Percentiles rank a stretch among this genome's conserved stretches.
These are phyloP conservation scores for Saccharomyces paradoxus DNA, from an alignment of 805 yeast genomes.

Conservation along the genomic window DNA sequence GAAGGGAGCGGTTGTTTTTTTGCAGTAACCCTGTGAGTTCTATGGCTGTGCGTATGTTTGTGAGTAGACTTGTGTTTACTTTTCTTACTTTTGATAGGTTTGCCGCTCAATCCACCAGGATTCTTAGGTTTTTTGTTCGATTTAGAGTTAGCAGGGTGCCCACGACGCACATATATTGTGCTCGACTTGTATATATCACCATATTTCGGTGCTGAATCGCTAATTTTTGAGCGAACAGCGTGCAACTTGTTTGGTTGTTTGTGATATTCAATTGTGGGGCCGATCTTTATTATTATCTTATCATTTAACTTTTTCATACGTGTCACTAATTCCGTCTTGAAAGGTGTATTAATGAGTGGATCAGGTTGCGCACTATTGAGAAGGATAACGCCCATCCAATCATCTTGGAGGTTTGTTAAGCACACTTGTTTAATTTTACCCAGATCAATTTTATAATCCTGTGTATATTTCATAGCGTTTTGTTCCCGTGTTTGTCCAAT, in stretches of 20 bases:
- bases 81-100: not conserved
- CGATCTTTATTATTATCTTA: conserved; percentile 54
- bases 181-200: conserved; percentile 84
- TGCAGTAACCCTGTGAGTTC: not conserved
- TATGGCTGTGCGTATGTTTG: not conserved
- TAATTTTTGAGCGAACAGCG: conserved; percentile 58
- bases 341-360: conserved; percentile 65
- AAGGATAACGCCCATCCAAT: conserved; percentile 67
- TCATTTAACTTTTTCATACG: conserved; percentile 57
- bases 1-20: not conserved
- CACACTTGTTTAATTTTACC: conserved; percentile 52
- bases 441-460: conserved; percentile 59
- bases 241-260: conserved; percentile 84
- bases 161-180: conserved; percentile 70
- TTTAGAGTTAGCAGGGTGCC: conserved; percentile 64
- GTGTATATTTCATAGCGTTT: conserved; percentile 46
- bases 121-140: conserved; percentile 72
- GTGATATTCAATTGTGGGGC: conserved; percentile 67
- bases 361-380: conserved; percentile 50
- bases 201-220: conserved; percentile 52
- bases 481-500: conserved; percentile 67
- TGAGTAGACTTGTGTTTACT: not conserved
- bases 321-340: conserved; percentile 84
- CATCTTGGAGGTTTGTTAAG: conserved; percentile 74
- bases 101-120: conserved; percentile 10